These are phyloP conservation scores for Cyberlindnera maritima DNA, from an alignment of 805 yeast species.

Conservation along the genomic window DNA sequence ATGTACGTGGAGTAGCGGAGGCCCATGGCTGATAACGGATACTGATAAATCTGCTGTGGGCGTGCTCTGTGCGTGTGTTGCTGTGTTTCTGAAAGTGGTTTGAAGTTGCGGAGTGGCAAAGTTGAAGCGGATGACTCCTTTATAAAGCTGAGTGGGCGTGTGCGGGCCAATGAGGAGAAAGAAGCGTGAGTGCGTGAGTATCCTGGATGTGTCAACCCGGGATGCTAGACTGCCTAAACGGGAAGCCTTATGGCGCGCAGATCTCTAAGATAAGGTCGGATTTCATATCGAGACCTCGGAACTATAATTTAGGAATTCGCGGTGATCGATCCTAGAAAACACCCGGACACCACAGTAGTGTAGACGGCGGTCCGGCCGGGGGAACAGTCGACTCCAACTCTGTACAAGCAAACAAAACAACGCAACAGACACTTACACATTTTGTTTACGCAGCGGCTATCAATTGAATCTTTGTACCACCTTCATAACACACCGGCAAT, in stretches of 20 bases:
- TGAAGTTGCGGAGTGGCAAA: neutral
- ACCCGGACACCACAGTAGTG: slow-evolving; percentile 1
- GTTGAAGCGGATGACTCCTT: neutral
- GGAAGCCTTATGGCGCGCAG: slow-evolving; percentile 7
- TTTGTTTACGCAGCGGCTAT: too few species aligned
- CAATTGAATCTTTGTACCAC: neutral
- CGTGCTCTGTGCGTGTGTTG: neutral
- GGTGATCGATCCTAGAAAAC: neutral
- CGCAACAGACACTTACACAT: too few species aligned
- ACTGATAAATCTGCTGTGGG: too few species aligned
- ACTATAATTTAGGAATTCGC: too few species aligned
- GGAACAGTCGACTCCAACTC: too few species aligned
- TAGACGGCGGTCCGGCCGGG: too few species aligned
- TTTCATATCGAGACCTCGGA: neutral
- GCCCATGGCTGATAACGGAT: slow-evolving; percentile 37
- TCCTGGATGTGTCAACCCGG: neutral
- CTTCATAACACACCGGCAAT: slow-evolving; percentile 3
- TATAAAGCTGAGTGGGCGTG: neutral
- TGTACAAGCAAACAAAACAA: too few species aligned
- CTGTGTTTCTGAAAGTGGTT: neutral
- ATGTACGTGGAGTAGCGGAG: slow-evolving; percentile 42
- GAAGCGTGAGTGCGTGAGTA: neutral
- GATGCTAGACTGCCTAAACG: slow-evolving; percentile 9
- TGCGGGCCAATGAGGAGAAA: slow-evolving; percentile 2
- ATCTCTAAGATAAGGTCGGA: slow-evolving; percentile 8